These are phyloP conservation scores for Chrysanthemum seticuspe DNA, from an alignment of 129 eudicot genomes.

Conservation along the genomic window DNA sequence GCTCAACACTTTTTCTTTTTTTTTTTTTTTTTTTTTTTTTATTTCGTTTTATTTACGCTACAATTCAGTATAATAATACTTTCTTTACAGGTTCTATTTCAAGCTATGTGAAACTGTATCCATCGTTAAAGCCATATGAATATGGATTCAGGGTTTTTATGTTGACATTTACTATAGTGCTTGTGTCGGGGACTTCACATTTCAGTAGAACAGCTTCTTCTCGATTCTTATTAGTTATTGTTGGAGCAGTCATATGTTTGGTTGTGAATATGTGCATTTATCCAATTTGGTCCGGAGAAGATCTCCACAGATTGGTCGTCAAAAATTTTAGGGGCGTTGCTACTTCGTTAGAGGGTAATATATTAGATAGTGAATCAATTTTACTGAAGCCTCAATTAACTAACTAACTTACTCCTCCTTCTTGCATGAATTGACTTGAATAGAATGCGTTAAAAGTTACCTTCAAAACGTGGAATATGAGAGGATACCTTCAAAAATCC, in stretches of 20 bases:
- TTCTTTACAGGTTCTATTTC: conserved; percentile 50
- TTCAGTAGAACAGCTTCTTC: conserved; percentile 61
- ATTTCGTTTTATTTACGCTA: neutral
- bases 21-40: too few relatives aligned
- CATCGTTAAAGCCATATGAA: conserved; percentile 76
- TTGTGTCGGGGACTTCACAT: conserved; percentile 68
- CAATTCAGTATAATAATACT: neutral
- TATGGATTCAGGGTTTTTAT: conserved; percentile 80
- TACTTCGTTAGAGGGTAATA: conserved; percentile 76
- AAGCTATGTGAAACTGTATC: conserved; percentile 65
- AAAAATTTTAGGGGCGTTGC: conserved; percentile 88
- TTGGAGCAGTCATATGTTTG: conserved; percentile 66
- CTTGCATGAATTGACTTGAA: neutral
- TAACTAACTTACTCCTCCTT: neutral
- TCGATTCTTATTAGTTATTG: conserved; percentile 63
- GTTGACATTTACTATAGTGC: conserved; percentile 70
- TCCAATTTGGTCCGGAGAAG: conserved; percentile 95
- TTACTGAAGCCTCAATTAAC: neutral
- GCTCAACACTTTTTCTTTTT: neutral
- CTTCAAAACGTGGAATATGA: conserved; percentile 61
- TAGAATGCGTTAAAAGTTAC: conserved; percentile 71
- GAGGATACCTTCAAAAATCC: conserved; percentile 85
- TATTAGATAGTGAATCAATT: neutral
- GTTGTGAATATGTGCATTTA: conserved; percentile 63
- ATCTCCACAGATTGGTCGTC: conserved; percentile 80